Evolutionary conservation across 2,329 filamentous ascomycete species (phyloP).

Genomic region (Leptographium galeiforme): DNA sequence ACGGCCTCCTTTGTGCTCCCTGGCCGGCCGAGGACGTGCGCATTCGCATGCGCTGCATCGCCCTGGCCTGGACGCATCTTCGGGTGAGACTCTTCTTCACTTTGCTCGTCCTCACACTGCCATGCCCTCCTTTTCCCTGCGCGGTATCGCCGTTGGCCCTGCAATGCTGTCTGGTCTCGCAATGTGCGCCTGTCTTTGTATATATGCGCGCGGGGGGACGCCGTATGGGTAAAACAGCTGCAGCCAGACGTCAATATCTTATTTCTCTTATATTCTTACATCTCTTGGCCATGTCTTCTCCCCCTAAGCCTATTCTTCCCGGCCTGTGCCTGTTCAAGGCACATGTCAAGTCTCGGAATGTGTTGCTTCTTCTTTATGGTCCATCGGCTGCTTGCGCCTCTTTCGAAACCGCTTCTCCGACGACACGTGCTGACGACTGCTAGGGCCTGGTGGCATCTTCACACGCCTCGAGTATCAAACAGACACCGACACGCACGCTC

Average conservation of each 20-base stretch:
- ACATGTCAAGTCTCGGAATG: too few relatives aligned
- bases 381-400: neutral
- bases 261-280: neutral
- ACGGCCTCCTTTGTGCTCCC: constrained; percentile 6
- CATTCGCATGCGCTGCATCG: constrained; percentile 24
- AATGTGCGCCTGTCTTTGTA: neutral
- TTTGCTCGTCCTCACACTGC: neutral
- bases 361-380: too few relatives aligned
- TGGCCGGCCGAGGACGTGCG: constrained; percentile 15
- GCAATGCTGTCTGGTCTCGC: neutral
- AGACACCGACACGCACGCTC: constrained; percentile 2
- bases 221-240: neutral
- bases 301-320: neutral
- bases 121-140: neutral
- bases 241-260: neutral
- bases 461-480: neutral
- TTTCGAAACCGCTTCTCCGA: neutral
- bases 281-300: neutral
- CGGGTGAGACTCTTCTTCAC: constrained; percentile 10
- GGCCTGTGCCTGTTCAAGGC: neutral
- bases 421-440: neutral
- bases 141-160: neutral
- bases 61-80: constrained; percentile 25
- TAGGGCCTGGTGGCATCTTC: constrained; percentile 2
- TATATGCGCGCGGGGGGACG: neutral